Base-by-base conservation (phyloP, 768 basidiomycete genomes). In the Coprinopsis strossmayeri region DNA sequence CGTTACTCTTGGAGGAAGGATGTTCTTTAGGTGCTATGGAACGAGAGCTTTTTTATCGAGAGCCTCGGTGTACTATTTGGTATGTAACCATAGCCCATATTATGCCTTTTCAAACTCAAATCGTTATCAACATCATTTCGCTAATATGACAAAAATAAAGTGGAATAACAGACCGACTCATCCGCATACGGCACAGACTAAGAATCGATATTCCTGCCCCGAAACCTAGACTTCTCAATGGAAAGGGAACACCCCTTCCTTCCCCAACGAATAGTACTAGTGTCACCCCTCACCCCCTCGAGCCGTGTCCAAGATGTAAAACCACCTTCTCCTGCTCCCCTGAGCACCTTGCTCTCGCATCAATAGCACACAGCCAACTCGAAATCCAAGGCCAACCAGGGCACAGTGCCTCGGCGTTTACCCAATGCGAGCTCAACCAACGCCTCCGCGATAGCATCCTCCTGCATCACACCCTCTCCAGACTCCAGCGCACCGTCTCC, bases 21-120 rank as follows among this genome's bases (percentile, higher is more conserved):
- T 48, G 62, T 34, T 27, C 57, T 3, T 38, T 59, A 9, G 49
- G 40, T 21, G 41, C 57, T 10, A 32, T 45, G 2, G 65, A 67
- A 44, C 55, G 55, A 2, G 63, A 64, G 35, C 27, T 67, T 17
- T 49, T 65, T 9, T 52, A 34, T 12, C 60, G 55, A 53, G 58
- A 64, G 38, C 64, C 65, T 7, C 61, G 61, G 1, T 67, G 65
- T 46, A 54, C 61, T 9, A 60, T 57, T 5, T 67, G 64, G 65
- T 67, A 41, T 18, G 59, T n/a, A n/a, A n/a, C n/a, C n/a, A n/a
- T n/a, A n/a, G n/a, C n/a, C n/a, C n/a, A n/a, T n/a, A n/a, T n/a
- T n/a, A n/a, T n/a, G n/a, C n/a, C n/a, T n/a, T n/a, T n/a, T n/a
- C n/a, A n/a, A n/a, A n/a, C n/a, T n/a, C n/a, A n/a, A n/a, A n/a